Conservation (phyloP, 116 monocot species). For the Iris pallida region DNA sequence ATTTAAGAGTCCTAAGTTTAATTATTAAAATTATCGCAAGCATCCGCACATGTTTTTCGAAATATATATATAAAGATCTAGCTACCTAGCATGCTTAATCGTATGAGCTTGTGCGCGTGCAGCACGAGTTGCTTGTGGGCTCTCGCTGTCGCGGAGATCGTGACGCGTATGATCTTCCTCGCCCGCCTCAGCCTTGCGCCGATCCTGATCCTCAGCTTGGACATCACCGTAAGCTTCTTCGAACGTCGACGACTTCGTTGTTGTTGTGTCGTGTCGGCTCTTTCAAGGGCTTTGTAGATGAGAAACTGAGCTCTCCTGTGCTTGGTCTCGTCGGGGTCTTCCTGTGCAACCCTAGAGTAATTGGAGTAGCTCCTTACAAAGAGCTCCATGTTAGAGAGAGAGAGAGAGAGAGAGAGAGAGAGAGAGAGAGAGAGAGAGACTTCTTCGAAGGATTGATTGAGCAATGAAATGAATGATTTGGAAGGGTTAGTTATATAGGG, state of each 20-base stretch:
- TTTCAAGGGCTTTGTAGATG: constrained; percentile 17
- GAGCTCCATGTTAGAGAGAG: constrained; percentile 9
- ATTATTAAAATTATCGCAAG: too few relatives aligned
- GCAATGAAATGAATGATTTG: too few relatives aligned
- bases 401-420: constrained; percentile 9
- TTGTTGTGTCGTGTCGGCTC: background rate
- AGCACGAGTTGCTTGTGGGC: too few relatives aligned
- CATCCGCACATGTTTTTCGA: too few relatives aligned
- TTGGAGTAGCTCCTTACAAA: constrained; percentile 1
- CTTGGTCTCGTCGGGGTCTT: constrained; percentile 24
- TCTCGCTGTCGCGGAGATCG: background rate
- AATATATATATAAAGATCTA: too few relatives aligned
- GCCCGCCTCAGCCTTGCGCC: constrained; percentile 2
- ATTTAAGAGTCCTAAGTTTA: too few relatives aligned
- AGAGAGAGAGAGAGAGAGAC: too few relatives aligned
- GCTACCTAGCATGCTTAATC: too few relatives aligned
- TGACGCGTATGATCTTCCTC: background rate
- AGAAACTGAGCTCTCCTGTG: constrained; percentile 25
- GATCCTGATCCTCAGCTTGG: constrained; percentile 8
- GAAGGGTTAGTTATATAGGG: too few relatives aligned
- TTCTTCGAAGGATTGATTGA: background rate
- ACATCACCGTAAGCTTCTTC: background rate
- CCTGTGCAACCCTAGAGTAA: constrained; percentile 24
- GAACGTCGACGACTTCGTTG: background rate
- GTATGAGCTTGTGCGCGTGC: too few relatives aligned